These are phyloP conservation scores for Arabidopsis arenosa DNA, from an alignment of 345 rosid genomes.

Conservation along the genomic window DNA sequence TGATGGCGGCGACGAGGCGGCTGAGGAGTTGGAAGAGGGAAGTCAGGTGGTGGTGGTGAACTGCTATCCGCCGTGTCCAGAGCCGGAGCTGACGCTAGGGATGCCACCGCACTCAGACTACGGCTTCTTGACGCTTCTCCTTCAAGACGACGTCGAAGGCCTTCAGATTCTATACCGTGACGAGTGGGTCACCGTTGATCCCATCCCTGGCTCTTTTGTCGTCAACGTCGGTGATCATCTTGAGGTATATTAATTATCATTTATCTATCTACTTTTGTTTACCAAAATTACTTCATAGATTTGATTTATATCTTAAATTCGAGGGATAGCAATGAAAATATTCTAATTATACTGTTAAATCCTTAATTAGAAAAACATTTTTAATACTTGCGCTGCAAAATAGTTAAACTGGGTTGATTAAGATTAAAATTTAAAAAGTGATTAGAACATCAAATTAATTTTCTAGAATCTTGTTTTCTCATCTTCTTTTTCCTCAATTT, in stretches of 20 bases:
- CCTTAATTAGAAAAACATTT: no score
- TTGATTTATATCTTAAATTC: not conserved
- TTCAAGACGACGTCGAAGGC: conserved; percentile 83
- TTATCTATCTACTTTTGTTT: not conserved
- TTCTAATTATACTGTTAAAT: no score
- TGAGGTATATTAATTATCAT: conserved; percentile 57
- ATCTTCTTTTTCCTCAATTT: no score
- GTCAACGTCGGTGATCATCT: conserved; percentile 93
- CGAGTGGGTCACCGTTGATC: conserved; percentile 79
- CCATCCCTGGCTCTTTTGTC: conserved; percentile 70
- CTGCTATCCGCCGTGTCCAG: conserved; percentile 83
- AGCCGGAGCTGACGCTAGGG: conserved; percentile 85
- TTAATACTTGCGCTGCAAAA: not conserved
- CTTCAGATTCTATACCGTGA: conserved; percentile 62
- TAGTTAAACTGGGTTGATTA: not conserved
- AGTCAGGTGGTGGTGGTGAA: conserved; percentile 82
- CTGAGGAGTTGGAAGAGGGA: conserved; percentile 60
- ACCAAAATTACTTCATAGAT: not conserved
- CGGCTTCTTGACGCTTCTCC: conserved; percentile 85
- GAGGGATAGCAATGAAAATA: not conserved
- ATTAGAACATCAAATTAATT: not conserved
- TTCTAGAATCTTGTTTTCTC: no score
- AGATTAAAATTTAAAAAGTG: not conserved
- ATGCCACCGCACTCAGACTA: conserved; percentile 97
- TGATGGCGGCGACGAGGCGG: conserved; percentile 39